Percentiles rank a stretch among this genome's conserved stretches.
These are phyloP conservation scores for Trichoderma koningiopsis DNA, from an alignment of 2,329 filamentous ascomycete genomes.

Conservation along the genomic window DNA sequence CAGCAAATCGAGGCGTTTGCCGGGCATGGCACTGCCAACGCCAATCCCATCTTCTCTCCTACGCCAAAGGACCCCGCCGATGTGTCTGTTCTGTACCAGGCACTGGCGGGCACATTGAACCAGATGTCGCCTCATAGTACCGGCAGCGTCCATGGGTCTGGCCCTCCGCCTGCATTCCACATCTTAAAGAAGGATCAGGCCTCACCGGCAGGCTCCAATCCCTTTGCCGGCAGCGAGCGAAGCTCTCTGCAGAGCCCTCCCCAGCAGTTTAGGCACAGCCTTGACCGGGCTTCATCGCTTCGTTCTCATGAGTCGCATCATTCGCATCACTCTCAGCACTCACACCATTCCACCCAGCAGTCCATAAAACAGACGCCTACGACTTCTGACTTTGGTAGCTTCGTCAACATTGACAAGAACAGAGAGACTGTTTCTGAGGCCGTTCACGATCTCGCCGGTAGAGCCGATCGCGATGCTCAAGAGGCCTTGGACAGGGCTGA, in stretches of 20 bases:
- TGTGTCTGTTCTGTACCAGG: conserved; percentile 42
- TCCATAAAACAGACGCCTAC: conserved; percentile 35
- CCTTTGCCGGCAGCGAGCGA: conserved; percentile 44
- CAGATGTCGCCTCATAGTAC: conserved; percentile 47
- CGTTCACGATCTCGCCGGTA: conserved; percentile 63
- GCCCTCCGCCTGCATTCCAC: conserved; percentile 47
- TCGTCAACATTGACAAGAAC: conserved; percentile 54
- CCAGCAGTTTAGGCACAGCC: conserved; percentile 45
- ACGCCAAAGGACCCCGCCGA: conserved; percentile 44
- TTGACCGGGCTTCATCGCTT: conserved; percentile 41
- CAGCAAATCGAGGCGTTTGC: conserved; percentile 34
- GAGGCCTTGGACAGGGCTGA: conserved; percentile 64
- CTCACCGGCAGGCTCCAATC: conserved; percentile 44
- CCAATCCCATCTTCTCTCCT: conserved; percentile 33
- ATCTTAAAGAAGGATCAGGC: conserved; percentile 54
- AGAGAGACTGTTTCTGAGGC: conserved; percentile 73
- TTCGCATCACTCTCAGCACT: conserved; percentile 32
- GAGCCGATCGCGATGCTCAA: conserved; percentile 58
- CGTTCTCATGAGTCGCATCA: conserved; percentile 32
- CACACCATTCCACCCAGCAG: conserved; percentile 32
- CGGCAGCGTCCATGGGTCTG: conserved; percentile 39
- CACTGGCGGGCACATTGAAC: conserved; percentile 42
- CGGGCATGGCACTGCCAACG: conserved; percentile 33
- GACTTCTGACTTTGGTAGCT: conserved; percentile 37
- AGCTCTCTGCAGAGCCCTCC: conserved; percentile 49